These are phyloP conservation scores for Pichia eremophila DNA, from an alignment of 805 yeast genomes.

Conservation along the genomic window DNA sequence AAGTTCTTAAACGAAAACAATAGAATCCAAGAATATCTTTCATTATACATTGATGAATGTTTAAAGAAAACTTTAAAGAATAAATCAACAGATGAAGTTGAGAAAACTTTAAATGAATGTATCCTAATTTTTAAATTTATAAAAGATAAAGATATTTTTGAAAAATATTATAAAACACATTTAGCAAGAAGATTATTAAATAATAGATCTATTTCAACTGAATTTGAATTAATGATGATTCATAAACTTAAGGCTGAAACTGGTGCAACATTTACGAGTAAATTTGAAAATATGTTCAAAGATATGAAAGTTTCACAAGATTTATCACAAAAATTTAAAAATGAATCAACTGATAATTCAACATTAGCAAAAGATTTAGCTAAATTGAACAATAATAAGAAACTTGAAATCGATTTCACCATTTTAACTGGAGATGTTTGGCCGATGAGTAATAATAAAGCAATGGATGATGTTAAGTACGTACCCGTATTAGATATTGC, in stretches of 20 bases:
- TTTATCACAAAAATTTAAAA: conserved; percentile 12
- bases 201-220: conserved; percentile 36
- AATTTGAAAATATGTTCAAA: conserved; percentile 78
- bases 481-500: conserved; percentile 37
- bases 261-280: conserved; percentile 71
- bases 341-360: conserved; percentile 13
- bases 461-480: conserved; percentile 26
- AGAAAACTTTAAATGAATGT: conserved; percentile 42
- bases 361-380: conserved; percentile 8
- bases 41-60: conserved; percentile 49
- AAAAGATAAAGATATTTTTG: conserved; percentile 79
- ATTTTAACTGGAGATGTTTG: conserved; percentile 56
- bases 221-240: conserved; percentile 62
- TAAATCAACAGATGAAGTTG: conserved; percentile 35
- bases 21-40: conserved; percentile 44
- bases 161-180: conserved; percentile 75
- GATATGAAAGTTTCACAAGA: conserved; percentile 60
- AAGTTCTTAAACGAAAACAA: conserved; percentile 43
- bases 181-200: conserved; percentile 69
- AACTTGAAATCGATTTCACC: conserved; percentile 37
- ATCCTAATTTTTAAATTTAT: conserved; percentile 57
- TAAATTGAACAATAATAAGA: conserved; percentile 21
- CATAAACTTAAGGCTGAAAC: conserved; percentile 62
- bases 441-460: conserved; percentile 46
- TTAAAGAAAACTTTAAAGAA: conserved; percentile 42